Base-by-base conservation (phyloP, 2,329 filamentous ascomycete species). In the Nemania diffusa region DNA sequence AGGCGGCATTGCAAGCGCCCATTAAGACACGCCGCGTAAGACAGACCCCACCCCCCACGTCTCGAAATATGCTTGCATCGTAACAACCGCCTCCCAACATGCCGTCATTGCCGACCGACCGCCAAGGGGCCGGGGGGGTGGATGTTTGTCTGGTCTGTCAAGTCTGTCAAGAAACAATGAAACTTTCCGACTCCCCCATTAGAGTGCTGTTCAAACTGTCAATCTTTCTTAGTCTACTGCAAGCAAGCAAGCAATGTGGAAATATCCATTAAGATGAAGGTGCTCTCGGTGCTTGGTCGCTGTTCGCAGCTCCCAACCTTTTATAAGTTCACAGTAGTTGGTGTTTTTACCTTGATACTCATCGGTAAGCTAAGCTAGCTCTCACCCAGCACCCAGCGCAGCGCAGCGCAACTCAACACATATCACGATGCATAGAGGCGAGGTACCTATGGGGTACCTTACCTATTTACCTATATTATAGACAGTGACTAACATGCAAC, bases 281-380 rank as follows among this genome's bases (percentile, higher is more conserved):
- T 71, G 46, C 69, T 71, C 58, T 67, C 67, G n/a, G 67, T 68
- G 57, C n/a, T 69, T 55, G 67, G 67, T 24, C 57, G 69, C 69
- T 71, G 69, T 44, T 63, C 69, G 40, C 73, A 75, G 62, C 65
- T 75, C 32, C 73, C 73, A 13, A 67, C 53, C 48, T 68, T 75
- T 44, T 72, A 74, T 62, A 75, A 75, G 63, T 65, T 72, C 58
- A 66, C 71, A 32, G 37, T 67, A 26, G 50, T 68, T n/a, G 70
- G 66, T 24, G 68, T 69, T 24, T 32, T 73, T 6, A 64, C 67
- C 15, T 44, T 74, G 52, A 72, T 74, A n/a, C 26, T 74, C 17
- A 57, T 74, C 56, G 71, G 73, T 74, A 69, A 53, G 71, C 62
- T 29, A 7, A 40, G 11, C 3, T 40, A 11, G 37, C 8, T 40